These are phyloP conservation scores for Chlamydomonas sp. DNA, from an alignment of 139 green algal genomes.

Conservation along the genomic window DNA sequence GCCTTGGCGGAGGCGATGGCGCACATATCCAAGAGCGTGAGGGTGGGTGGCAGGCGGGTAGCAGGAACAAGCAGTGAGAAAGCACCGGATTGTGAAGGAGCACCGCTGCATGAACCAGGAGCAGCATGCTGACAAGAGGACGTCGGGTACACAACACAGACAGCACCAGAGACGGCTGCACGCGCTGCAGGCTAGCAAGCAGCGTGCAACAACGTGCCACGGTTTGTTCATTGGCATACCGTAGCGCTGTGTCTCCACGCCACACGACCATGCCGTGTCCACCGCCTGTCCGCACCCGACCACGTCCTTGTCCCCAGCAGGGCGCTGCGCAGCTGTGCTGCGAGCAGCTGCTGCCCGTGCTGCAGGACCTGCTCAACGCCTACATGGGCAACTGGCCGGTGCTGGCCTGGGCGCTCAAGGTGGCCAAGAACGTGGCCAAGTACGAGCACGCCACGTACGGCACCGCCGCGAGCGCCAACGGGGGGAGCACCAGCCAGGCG, in stretches of 20 bases:
- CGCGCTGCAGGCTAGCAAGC: too few species aligned
- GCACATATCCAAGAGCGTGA: background rate
- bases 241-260: background rate
- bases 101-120: too few species aligned
- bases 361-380: slow-evolving; percentile 47
- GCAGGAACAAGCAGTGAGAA: background rate
- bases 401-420: slow-evolving; percentile 47
- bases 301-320: background rate
- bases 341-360: slow-evolving; percentile 20
- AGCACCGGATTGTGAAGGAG: background rate
- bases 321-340: slow-evolving; percentile 42
- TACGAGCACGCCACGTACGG: slow-evolving; percentile 31
- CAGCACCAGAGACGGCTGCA: too few species aligned
- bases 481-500: background rate
- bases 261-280: background rate
- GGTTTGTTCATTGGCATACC: too few species aligned
- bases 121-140: too few species aligned
- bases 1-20: slow-evolving; percentile 19
- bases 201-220: too few species aligned
- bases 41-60: background rate
- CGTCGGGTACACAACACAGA: too few species aligned
- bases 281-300: too few species aligned
- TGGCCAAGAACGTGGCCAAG: slow-evolving; percentile 49
- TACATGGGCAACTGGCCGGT: slow-evolving; percentile 49
- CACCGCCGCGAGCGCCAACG: background rate